A percentile compares a stretch with the other conserved stretches of the same genome.
These are phyloP conservation scores for Hypomyces perniciosus DNA, from an alignment of 2,329 filamentous ascomycete species.

Conservation along the genomic window DNA sequence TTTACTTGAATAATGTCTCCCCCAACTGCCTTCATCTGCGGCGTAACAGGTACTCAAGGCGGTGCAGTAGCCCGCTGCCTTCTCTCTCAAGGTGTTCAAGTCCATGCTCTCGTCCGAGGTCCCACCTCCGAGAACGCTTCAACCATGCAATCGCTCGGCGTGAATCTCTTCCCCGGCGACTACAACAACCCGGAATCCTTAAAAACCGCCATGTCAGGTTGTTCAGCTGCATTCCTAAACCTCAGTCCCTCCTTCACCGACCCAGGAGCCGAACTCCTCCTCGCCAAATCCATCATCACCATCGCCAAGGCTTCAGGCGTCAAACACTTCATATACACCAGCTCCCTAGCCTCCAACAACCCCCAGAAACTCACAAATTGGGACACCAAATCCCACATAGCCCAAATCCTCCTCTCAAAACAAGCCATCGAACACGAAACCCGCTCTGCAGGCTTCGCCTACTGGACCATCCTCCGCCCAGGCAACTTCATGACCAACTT, in stretches of 20 bases:
- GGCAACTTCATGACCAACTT: constrained; percentile 49
- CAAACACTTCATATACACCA: constrained; percentile 32
- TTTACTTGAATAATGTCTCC: too few relatives aligned
- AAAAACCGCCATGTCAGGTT: constrained; percentile 22
- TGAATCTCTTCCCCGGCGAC: constrained; percentile 26
- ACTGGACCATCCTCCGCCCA: constrained; percentile 45
- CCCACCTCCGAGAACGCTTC: constrained; percentile 24
- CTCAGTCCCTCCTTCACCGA: constrained; percentile 28
- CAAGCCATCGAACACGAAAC: constrained; percentile 35
- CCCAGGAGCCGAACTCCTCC: constrained; percentile 22
- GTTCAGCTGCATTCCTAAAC: constrained; percentile 29
- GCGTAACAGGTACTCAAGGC: constrained; percentile 36
- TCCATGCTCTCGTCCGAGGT: constrained; percentile 31
- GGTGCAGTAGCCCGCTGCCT: constrained; percentile 30
- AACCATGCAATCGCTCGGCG: constrained; percentile 26
- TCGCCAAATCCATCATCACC: constrained; percentile 27
- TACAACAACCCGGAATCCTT: constrained; percentile 29
- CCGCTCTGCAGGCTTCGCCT: constrained; percentile 29
- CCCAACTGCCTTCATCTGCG: constrained; percentile 31
- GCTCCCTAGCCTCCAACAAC: constrained; percentile 24
- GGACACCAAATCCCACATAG: constrained; percentile 23
- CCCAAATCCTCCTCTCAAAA: constrained; percentile 33
- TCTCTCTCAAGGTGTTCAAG: constrained; percentile 23
- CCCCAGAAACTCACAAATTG: constrained; percentile 23
- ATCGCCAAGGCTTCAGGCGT: constrained; percentile 33